Percentiles rank a stretch among this genome's conserved stretches.
Evolutionary conservation across 2,329 filamentous ascomycete genomes (phyloP).

Genomic region (Nakataea oryzae): DNA sequence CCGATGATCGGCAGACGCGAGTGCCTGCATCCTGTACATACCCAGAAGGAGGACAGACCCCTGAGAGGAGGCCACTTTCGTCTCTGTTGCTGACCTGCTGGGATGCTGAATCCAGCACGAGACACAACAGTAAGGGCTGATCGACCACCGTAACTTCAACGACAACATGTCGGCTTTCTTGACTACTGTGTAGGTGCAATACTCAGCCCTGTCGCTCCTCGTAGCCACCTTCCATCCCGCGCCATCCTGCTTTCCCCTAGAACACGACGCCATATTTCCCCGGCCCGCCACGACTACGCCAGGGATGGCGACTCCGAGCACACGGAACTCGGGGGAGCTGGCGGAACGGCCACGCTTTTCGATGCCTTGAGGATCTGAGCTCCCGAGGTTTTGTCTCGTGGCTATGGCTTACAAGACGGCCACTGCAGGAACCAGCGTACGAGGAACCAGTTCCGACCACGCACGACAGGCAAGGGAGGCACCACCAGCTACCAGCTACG

Average conservation of each 20-base stretch:
- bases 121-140: background rate
- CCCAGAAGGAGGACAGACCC: background rate
- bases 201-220: constrained; percentile 12
- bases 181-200: constrained; percentile 19
- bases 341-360: background rate
- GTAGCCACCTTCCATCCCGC: background rate
- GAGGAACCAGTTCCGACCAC: constrained; percentile 83
- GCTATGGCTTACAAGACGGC: constrained; percentile 24
- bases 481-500: constrained; percentile 82
- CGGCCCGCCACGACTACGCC: constrained; percentile 3
- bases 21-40: background rate
- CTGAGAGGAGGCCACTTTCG: background rate
- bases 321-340: background rate
- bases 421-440: constrained; percentile 67
- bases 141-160: background rate
- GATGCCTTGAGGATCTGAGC: constrained; percentile 13
- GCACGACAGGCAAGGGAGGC: constrained; percentile 74
- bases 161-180: constrained; percentile 12
- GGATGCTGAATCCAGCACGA: background rate
- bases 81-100: background rate
- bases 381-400: constrained; percentile 18
- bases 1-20: too few species aligned
- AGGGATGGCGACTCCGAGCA: too few species aligned
- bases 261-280: constrained; percentile 6
- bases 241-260: background rate